phyloP scores from a whole-genome alignment of 139 green algal species.

The Chlorella sp. region DNA sequence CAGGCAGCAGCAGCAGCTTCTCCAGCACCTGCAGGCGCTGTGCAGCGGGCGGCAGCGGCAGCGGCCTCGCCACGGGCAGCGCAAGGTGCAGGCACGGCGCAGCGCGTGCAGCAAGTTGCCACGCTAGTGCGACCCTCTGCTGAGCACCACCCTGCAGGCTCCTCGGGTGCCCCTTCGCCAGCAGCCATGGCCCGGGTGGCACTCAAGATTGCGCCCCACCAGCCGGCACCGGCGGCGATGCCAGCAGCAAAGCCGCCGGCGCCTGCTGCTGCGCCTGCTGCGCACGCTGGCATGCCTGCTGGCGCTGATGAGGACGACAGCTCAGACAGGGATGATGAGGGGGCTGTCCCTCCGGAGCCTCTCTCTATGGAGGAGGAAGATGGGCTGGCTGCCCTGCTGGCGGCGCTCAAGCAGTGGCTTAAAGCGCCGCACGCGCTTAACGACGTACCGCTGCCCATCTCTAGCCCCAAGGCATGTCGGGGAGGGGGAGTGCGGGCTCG shows the following conservation, averaged over 20 bases:
- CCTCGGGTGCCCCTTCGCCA: not conserved
- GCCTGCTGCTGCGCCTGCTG: not conserved
- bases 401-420: slow-evolving; percentile 20
- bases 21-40: not conserved
- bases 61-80: not conserved
- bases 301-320: not conserved
- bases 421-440: slow-evolving; percentile 23
- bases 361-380: slow-evolving; percentile 30
- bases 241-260: not conserved
- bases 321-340: not conserved
- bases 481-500: not conserved
- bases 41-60: not conserved
- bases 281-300: not conserved
- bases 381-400: slow-evolving; percentile 33
- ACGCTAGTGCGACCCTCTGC: not conserved
- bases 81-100: slow-evolving; percentile 3
- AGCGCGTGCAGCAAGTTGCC: not conserved
- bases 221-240: not conserved
- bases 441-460: slow-evolving; percentile 37
- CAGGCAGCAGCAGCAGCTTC: slow-evolving; percentile 11
- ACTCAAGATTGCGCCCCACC: not conserved
- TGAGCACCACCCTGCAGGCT: not conserved
- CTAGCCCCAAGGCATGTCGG: slow-evolving; percentile 5
- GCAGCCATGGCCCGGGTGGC: not conserved
- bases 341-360: not conserved